Evolutionary conservation across 768 basidiomycete genomes (phyloP).

Genomic region (Lentinula edodes): DNA sequence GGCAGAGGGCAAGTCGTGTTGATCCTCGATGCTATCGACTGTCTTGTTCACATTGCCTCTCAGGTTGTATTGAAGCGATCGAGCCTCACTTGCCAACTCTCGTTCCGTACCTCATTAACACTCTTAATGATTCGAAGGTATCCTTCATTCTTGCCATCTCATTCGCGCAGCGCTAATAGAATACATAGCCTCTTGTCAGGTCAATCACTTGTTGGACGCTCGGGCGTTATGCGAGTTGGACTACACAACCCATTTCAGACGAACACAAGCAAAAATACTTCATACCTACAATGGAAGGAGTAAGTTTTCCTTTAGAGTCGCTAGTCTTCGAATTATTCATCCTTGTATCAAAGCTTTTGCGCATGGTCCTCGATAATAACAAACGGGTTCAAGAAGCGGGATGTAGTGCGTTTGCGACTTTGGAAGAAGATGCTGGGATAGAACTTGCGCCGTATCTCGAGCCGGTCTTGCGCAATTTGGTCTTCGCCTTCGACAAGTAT

Average conservation of each 20-base stretch:
- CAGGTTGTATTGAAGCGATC: slow-evolving; percentile 95
- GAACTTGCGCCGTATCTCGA: slow-evolving; percentile 92
- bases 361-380: slow-evolving; percentile 97
- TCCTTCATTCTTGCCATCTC: slow-evolving; percentile 7
- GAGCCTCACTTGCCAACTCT: slow-evolving; percentile 93
- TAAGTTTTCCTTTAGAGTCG: slow-evolving; percentile 34
- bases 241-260: slow-evolving; percentile 75
- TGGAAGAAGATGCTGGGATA: slow-evolving; percentile 93
- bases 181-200: slow-evolving; percentile 80
- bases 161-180: not conserved
- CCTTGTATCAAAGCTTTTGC: slow-evolving; percentile 60
- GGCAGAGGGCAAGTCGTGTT: slow-evolving; percentile 75
- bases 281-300: slow-evolving; percentile 97
- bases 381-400: slow-evolving; percentile 99
- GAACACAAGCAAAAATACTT: slow-evolving; percentile 90
- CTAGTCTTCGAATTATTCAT: not conserved
- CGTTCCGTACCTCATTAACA: slow-evolving; percentile 88
- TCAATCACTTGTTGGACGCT: slow-evolving; percentile 99
- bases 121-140: slow-evolving; percentile 89
- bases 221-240: slow-evolving; percentile 98
- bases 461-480: slow-evolving; percentile 90
- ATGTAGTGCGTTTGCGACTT: slow-evolving; percentile 96
- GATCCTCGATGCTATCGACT: not conserved
- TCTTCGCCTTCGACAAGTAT: slow-evolving; percentile 95
- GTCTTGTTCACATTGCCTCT: not conserved